These are phyloP conservation scores for Telopea speciosissima DNA, from an alignment of 177 flowering plant genomes.

Conservation along the genomic window DNA sequence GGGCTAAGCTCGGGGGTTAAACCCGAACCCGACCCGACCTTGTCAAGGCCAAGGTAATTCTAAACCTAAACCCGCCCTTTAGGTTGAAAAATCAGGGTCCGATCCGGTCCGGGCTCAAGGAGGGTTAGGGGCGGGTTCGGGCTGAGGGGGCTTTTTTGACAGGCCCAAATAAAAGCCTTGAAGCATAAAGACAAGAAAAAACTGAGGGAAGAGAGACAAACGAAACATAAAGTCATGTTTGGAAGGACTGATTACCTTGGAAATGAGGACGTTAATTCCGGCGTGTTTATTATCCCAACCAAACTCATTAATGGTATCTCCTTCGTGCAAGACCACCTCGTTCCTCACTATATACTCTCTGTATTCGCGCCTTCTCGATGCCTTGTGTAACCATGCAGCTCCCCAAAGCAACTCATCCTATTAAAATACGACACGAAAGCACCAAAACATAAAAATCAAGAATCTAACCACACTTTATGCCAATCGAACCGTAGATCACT, in stretches of 20 bases:
- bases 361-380: constrained; percentile 69
- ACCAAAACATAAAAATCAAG: neutral
- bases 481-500: constrained; percentile 3
- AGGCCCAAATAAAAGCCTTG: too few relatives aligned
- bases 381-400: constrained; percentile 97
- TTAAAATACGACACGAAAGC: too few relatives aligned
- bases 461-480: neutral
- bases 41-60: too few relatives aligned
- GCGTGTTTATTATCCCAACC: constrained; percentile 99
- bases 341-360: constrained; percentile 82
- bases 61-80: too few relatives aligned
- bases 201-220: neutral
- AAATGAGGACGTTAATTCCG: constrained; percentile 91
- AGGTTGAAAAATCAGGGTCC: too few relatives aligned
- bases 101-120: too few relatives aligned
- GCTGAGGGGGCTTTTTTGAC: too few relatives aligned
- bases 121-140: too few relatives aligned
- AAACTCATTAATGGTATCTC: constrained; percentile 89
- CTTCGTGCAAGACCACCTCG: constrained; percentile 82
- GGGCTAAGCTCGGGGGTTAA: too few relatives aligned
- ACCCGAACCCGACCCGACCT: too few relatives aligned
- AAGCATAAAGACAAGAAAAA: neutral
- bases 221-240: neutral
- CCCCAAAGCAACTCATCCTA: constrained; percentile 97
- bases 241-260: constrained; percentile 60